Conservation (phyloP, 2,329 filamentous ascomycete genomes). For the Parastagonospora avenae region DNA sequence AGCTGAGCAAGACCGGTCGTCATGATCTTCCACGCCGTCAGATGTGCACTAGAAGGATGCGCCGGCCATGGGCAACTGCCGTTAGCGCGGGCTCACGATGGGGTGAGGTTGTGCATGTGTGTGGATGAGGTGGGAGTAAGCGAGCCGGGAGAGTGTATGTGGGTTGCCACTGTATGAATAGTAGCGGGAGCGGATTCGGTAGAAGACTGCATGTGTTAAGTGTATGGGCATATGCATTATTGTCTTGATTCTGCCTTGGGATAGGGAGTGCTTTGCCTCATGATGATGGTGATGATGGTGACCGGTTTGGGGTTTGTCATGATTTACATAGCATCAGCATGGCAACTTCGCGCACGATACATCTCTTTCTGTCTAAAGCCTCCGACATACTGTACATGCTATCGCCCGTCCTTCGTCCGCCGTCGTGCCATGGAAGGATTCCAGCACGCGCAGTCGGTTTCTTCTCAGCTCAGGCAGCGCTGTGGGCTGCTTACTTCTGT, state of each 20-base stretch:
- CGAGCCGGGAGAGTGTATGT: background rate
- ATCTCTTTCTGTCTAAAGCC: too few species aligned
- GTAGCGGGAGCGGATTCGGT: background rate
- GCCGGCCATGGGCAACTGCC: background rate
- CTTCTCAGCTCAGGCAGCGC: background rate
- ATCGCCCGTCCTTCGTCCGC: slow-evolving; percentile 2
- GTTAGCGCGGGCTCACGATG: background rate
- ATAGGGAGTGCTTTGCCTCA: background rate
- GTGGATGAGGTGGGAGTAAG: slow-evolving; percentile 4
- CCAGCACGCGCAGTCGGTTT: background rate
- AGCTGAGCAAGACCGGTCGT: background rate
- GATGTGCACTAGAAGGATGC: background rate
- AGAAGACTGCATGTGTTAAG: background rate
- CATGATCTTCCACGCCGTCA: background rate
- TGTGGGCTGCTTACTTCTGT: background rate
- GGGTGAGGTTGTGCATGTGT: background rate
- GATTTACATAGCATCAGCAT: too few species aligned
- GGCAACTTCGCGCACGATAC: too few species aligned
- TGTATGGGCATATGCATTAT: background rate
- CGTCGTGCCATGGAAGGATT: background rate
- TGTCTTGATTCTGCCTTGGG: background rate
- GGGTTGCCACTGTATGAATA: slow-evolving; percentile 6
- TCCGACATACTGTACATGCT: background rate
- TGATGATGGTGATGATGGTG: background rate
- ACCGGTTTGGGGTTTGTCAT: too few species aligned